Conservation (phyloP, 768 basidiomycete species). For the Lyophyllum semitale region DNA sequence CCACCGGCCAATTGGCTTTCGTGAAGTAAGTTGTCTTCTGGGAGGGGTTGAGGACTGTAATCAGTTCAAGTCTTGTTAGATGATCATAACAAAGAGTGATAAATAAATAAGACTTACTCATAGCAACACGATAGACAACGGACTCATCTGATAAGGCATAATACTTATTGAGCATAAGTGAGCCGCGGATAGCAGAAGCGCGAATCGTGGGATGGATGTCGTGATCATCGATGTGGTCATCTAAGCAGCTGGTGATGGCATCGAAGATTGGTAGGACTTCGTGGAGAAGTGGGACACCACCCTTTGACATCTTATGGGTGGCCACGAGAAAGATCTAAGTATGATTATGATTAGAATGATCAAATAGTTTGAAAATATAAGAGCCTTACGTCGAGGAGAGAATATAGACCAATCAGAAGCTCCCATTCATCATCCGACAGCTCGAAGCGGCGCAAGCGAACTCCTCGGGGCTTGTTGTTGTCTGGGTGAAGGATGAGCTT, state of each 20-base stretch:
- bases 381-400: not conserved
- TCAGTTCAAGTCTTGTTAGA: not conserved
- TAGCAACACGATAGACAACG: conserved; percentile 15
- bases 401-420: conserved; percentile 16
- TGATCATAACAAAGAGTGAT: not conserved
- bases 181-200: not conserved
- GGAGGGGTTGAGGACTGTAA: conserved; percentile 20
- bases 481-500: conserved; percentile 10
- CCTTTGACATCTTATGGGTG: conserved; percentile 13
- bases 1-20: conserved; percentile 14
- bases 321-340: conserved; percentile 13
- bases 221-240: conserved; percentile 7
- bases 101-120: conserved; percentile 9
- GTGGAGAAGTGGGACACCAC: conserved; percentile 16
- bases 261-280: conserved; percentile 24
- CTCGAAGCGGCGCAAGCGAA: conserved; percentile 13
- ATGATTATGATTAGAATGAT: too few species aligned
- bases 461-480: conserved; percentile 12
- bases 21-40: conserved; percentile 22
- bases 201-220: not conserved
- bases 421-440: conserved; percentile 20
- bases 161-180: conserved; percentile 16
- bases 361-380: conserved; percentile 7
- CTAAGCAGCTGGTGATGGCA: conserved; percentile 13
- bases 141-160: conserved; percentile 15